Evolutionary conservation across 1,139 yeast genomes (phyloP), one percentile per base, ranked within the genome.

Genomic region (Protomyces gravidus): DNA sequence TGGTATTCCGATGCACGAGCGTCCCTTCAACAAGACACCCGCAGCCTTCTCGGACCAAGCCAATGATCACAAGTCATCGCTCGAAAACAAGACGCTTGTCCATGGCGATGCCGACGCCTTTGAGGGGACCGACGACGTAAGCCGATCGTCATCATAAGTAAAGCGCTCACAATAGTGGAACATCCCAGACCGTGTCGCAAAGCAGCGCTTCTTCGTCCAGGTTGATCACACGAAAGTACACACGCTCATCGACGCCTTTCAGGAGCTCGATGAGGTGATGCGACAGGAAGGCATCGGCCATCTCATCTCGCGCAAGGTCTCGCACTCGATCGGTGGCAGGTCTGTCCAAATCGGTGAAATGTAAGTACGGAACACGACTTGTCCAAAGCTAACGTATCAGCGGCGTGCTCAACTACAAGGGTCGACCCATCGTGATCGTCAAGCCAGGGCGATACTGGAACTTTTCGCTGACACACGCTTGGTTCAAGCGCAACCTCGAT

Each of bases 381-480:
- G 4, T 30, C n/a, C 17, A 7, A 30, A 7, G 4, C 13, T 30
- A 5, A 5, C 13, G 4, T 30, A 5, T 30, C 13, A 30, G 36
- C 36, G 36, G 36, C n/a, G 36, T 30, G n/a, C 15, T 15, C 27
- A 33, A 5, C 28, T 46, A 5, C 28, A 13, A 30, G 46, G 55
- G 55, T 9, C 55, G 55, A 6, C 55, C 55, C 15, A 50, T 50
- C 21, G 32, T 50, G 21, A 32, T 50, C 33, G 36, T 45, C n/a
- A 50, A 50, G 15, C 55, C 55, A 21, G 55, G 55, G 13, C 33
- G 55, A 9, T 50, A 42, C 28, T 40, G 55, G 55, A 50, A 50
- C 39, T 17, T 40, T 7, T 50, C 55, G 7, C 19, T 40, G 11
- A 50, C 48, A 1, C 55, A 50, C 30, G 33, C 47, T n/a, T 50